phyloP scores from a whole-genome alignment of 108 stramenopile species.

The Heterococcus sp. region DNA sequence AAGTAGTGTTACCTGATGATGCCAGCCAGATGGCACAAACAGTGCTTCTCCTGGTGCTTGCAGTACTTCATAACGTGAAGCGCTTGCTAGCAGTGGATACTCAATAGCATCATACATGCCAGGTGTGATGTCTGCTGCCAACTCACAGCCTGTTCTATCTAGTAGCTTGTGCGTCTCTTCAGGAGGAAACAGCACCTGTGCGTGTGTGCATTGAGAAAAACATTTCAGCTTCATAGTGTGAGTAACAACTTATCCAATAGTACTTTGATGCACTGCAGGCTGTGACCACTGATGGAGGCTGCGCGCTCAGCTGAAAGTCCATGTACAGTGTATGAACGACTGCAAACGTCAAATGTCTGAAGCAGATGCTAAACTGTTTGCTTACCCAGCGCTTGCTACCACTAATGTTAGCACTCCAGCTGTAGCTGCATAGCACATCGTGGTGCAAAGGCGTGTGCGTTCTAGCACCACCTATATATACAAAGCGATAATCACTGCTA shows the following conservation, averaged over 20 bases:
- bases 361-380: too few species aligned
- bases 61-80: conserved; percentile 17
- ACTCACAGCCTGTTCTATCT: conserved; percentile 20
- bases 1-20: conserved; percentile 30
- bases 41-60: conserved; percentile 47
- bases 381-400: conserved; percentile 48
- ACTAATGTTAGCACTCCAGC: conserved; percentile 44
- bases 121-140: conserved; percentile 5
- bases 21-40: conserved; percentile 51
- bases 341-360: too few species aligned
- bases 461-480: conserved; percentile 38
- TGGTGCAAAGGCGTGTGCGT: conserved; percentile 37
- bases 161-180: conserved; percentile 28
- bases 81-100: conserved; percentile 12
- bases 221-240: not conserved
- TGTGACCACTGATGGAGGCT: too few species aligned
- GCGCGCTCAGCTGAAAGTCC: too few species aligned
- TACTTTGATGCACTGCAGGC: too few species aligned
- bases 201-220: not conserved
- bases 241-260: too few species aligned
- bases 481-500: conserved; percentile 48
- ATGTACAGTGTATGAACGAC: too few species aligned
- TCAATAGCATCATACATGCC: conserved; percentile 1
- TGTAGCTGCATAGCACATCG: conserved; percentile 49
- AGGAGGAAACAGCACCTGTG: conserved; percentile 15